Percentiles rank a stretch among this genome's conserved stretches.
Evolutionary conservation across 495 filamentous ascomycete genomes (phyloP).

Genomic region (Trichoderma erinaceum): DNA sequence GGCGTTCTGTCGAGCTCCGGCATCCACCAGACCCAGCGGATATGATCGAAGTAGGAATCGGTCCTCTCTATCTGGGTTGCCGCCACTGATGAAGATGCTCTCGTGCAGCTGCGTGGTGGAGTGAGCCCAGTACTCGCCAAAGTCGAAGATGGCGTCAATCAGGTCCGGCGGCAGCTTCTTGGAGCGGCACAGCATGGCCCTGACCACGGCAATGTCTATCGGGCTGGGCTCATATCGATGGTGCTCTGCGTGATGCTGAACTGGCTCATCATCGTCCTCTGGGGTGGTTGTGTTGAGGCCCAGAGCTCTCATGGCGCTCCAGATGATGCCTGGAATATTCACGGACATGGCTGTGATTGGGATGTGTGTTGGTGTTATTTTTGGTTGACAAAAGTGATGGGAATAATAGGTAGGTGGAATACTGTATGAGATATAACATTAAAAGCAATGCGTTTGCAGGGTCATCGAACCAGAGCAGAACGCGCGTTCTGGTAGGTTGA

Average conservation of each 20-base stretch:
- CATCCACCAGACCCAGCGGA: slow-evolving; percentile 35
- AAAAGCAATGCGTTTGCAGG: no score
- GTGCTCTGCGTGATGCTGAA: background rate
- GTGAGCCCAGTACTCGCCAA: slow-evolving; percentile 67
- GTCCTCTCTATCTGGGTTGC: slow-evolving; percentile 24
- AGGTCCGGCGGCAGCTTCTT: slow-evolving; percentile 54
- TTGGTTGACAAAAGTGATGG: background rate
- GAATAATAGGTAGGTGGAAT: no score
- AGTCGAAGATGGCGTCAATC: slow-evolving; percentile 60
- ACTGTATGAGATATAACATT: no score
- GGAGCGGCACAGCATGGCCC: slow-evolving; percentile 34
- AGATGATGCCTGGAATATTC: background rate
- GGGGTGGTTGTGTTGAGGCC: background rate
- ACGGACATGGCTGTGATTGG: background rate
- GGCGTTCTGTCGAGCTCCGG: background rate
- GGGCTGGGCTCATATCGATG: slow-evolving; percentile 28
- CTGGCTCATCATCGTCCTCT: background rate
- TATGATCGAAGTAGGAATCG: slow-evolving; percentile 37
- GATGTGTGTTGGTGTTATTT: background rate
- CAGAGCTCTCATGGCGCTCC: background rate
- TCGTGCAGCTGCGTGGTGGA: slow-evolving; percentile 24
- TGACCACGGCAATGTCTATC: slow-evolving; percentile 42
- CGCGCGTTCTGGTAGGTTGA: background rate
- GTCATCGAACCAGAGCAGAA: background rate
- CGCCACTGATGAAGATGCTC: slow-evolving; percentile 19